These are phyloP conservation scores for Moricandia arvensis DNA, from an alignment of 345 rosid species.

Conservation along the genomic window DNA sequence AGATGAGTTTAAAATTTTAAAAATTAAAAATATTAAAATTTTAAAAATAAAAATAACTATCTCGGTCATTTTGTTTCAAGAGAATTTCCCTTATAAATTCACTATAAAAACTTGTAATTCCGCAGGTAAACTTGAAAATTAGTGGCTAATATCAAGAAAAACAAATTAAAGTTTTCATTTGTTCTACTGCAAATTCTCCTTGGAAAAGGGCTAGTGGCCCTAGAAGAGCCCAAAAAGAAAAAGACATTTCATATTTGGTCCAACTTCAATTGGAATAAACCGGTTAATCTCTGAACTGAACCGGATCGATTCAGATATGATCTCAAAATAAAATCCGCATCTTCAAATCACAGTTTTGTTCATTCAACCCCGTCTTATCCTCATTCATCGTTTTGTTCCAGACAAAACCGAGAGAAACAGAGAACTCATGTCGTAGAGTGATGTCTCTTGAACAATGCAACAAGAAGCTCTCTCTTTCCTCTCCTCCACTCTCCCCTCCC, in stretches of 20 bases:
- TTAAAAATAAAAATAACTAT: no score
- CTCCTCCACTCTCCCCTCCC: constrained; percentile 35
- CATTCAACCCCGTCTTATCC: constrained; percentile 27
- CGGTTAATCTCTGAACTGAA: not conserved
- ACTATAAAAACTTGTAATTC: not conserved
- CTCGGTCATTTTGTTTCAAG: no score
- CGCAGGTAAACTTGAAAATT: not conserved
- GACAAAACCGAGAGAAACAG: not conserved
- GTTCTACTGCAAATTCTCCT: not conserved
- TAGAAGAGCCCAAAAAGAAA: not conserved
- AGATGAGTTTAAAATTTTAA: no score
- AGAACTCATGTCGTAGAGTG: constrained; percentile 10
- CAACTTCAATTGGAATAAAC: not conserved
- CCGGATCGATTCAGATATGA: constrained; percentile 9
- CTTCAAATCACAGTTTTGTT: constrained; percentile 22
- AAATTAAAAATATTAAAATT: no score
- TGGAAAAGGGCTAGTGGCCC: constrained; percentile 5
- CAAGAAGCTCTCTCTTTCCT: constrained; percentile 50
- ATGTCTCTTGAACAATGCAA: constrained; percentile 53
- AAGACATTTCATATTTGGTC: not conserved
- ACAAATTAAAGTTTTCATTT: not conserved
- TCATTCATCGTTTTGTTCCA: constrained; percentile 13
- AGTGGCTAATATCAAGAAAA: not conserved
- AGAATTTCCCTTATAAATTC: no score
- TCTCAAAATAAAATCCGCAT: no score